These are phyloP conservation scores for Paxillus involutus DNA, from an alignment of 768 basidiomycete genomes.

Conservation along the genomic window DNA sequence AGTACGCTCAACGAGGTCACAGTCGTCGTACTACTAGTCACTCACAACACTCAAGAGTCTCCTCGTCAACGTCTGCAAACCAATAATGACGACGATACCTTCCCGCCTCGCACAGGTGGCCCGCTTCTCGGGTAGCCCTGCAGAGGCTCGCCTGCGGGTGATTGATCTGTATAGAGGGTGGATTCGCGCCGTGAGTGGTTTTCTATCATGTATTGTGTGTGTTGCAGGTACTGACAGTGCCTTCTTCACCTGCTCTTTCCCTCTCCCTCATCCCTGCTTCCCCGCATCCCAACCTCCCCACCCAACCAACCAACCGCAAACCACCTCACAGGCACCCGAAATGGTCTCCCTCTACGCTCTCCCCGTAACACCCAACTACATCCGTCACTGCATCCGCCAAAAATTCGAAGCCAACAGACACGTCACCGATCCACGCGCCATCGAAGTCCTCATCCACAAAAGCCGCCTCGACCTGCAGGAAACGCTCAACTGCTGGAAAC, in stretches of 20 bases:
- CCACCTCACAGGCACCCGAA: constrained; percentile 77
- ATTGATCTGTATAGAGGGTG: constrained; percentile 88
- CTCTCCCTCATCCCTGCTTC: background rate
- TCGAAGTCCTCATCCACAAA: constrained; percentile 88
- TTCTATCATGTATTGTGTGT: background rate
- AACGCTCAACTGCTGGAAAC: constrained; percentile 93
- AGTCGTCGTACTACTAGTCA: background rate
- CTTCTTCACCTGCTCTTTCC: background rate
- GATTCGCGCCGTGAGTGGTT: constrained; percentile 79
- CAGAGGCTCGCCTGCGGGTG: constrained; percentile 67
- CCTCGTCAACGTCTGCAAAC: background rate
- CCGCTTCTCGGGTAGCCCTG: constrained; percentile 50
- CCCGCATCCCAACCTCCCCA: background rate
- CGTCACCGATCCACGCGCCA: constrained; percentile 75
- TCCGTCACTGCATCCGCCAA: constrained; percentile 82
- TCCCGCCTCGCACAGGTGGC: constrained; percentile 78
- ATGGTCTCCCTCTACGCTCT: constrained; percentile 81
- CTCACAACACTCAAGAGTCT: background rate
- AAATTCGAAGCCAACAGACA: constrained; percentile 85
- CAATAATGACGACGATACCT: constrained; percentile 82
- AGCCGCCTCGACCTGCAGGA: constrained; percentile 89
- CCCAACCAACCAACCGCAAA: no score
- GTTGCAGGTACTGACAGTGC: background rate
- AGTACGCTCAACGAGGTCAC: background rate
- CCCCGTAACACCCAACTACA: constrained; percentile 69